Evolutionary conservation across 495 filamentous ascomycete species (phyloP).

Genomic region (Pseudomonodictys pantanalensis): DNA sequence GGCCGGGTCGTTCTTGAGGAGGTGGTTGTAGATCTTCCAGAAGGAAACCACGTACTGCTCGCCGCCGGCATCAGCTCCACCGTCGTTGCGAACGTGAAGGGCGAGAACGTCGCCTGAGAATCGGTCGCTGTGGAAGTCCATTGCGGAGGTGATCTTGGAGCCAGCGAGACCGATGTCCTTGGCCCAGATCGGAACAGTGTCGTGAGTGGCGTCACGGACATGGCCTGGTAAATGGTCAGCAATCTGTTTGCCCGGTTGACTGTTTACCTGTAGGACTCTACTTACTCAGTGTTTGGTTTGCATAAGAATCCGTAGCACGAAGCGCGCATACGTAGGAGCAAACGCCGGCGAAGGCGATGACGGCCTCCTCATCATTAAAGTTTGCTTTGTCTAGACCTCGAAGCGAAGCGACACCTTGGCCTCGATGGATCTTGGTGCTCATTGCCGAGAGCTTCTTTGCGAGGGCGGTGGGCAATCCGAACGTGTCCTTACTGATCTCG

Average conservation of each 20-base stretch:
- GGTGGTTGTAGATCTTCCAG: constrained; percentile 33
- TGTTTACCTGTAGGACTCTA: not conserved
- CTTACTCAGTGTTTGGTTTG: constrained; percentile 34
- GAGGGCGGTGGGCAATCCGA: constrained; percentile 10
- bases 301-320: constrained; percentile 31
- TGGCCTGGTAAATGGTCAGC: constrained; percentile 27
- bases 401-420: constrained; percentile 23
- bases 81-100: constrained; percentile 29
- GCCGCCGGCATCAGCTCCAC: constrained; percentile 23
- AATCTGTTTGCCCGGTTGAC: not conserved
- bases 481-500: constrained; percentile 11
- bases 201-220: constrained; percentile 31
- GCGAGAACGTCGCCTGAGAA: constrained; percentile 35
- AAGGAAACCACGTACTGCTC: constrained; percentile 34
- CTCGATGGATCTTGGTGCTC: constrained; percentile 25
- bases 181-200: constrained; percentile 20
- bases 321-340: constrained; percentile 19
- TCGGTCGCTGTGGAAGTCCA: constrained; percentile 34
- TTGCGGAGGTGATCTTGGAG: constrained; percentile 31
- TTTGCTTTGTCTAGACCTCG: constrained; percentile 26
- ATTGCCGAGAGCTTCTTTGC: constrained; percentile 12
- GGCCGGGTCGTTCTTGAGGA: constrained; percentile 19
- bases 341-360: constrained; percentile 32
- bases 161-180: constrained; percentile 30
- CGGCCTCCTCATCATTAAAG: constrained; percentile 30